Base-by-base conservation (phyloP, 2,329 filamentous ascomycete species). In the Fusarium piperis region DNA sequence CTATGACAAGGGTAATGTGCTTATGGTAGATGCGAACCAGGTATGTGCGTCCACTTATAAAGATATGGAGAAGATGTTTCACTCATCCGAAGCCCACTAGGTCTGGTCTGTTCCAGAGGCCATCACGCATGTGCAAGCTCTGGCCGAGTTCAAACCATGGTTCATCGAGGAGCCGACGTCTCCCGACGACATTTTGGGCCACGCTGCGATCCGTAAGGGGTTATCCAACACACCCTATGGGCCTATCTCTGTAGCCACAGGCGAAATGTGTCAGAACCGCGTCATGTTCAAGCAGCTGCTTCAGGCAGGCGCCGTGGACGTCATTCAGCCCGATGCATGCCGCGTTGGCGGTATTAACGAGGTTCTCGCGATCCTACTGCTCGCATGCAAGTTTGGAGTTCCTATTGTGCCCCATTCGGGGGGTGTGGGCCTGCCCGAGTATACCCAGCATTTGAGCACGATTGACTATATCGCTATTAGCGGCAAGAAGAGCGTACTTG, bases 101-200 rank as follows among this genome's bases (percentile, higher is more conserved):
- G 35, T 96, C 64, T 97, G 94, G 94, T 94, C 91, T 57, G 94
- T 97, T 35, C 93, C 94, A 1, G 94, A 97, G 83, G 94, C 94
- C 10, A 94, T 97, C 75, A 89, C 88, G 69, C 94, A 95, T 85
- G 97, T 97, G 93, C 88, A 91, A 78, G 82, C 93, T 78, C 90
- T 97, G 53, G 89, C 89, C 62, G 91, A 94, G 75, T 97, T 94
- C 85, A 92, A 93, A 85, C 93, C 93, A 33, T 96, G 94, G 93
- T 97, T 97, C 84, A 97, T 97, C 79, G 94, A 97, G 84, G 94
- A 97, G 86, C 94, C 94, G 2, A 97, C 94, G 16, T 94, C 91
- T 26, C 94, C 94, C 13, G 94, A 97, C 78, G 94, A 97, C 80
- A 91, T 97, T 64, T 90, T 95, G 61, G 94, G 94, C 65, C 94